Percentiles rank a stretch among this genome's conserved stretches.
Conservation (phyloP, 2,329 filamentous ascomycete species). For the Diaporthe ilicicola region DNA sequence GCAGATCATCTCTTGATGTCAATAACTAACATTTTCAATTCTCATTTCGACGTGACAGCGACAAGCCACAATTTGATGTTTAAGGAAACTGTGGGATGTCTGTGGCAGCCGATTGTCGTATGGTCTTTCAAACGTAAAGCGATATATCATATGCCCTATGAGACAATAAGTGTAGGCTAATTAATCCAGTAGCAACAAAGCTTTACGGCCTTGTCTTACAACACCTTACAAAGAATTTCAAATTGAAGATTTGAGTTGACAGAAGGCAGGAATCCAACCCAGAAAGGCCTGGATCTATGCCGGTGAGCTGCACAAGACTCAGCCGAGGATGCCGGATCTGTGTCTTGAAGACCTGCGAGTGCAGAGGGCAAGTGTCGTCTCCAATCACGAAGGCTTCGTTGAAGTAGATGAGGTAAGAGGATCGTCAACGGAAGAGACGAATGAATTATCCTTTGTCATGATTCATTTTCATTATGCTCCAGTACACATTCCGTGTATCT, state of each 20-base stretch:
- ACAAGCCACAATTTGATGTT: not conserved
- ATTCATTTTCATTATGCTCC: too few species aligned
- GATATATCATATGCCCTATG: not conserved
- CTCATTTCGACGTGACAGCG: too few species aligned
- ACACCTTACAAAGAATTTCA: too few species aligned
- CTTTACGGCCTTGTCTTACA: too few species aligned
- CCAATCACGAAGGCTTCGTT: not conserved
- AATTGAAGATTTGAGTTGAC: too few species aligned
- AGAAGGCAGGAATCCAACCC: too few species aligned
- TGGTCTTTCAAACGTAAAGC: not conserved
- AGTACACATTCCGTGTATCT: not conserved
- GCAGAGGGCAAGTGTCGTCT: not conserved
- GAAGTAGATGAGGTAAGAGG: not conserved
- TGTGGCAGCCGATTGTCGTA: not conserved
- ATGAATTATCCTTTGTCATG: not conserved
- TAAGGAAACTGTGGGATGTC: too few species aligned
- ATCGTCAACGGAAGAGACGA: too few species aligned
- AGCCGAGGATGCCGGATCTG: accelerated
- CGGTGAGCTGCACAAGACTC: not conserved
- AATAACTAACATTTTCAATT: not conserved
- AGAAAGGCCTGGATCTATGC: too few species aligned
- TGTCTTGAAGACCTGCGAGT: not conserved
- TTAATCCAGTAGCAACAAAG: not conserved
- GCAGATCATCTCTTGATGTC: not conserved
- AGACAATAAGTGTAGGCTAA: not conserved